Evolutionary conservation across 257 asterid genomes (phyloP).

Genomic region (Echites panduratus): DNA sequence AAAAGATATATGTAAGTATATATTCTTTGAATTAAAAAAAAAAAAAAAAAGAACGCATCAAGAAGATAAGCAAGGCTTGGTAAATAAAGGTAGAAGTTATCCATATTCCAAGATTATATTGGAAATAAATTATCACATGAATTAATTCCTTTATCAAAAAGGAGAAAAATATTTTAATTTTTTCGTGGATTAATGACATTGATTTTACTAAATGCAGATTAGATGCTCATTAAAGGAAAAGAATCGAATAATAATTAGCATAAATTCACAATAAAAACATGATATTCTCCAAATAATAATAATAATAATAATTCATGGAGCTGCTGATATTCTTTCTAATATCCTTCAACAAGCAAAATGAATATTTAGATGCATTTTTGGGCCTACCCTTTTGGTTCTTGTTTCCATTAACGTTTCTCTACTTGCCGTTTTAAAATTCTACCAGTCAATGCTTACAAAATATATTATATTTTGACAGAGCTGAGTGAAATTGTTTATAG

Average conservation of each 20-base stretch:
- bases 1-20: no score
- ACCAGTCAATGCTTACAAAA: no score
- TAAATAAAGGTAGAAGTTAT: background rate
- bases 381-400: background rate
- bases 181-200: no score
- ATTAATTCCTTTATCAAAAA: background rate
- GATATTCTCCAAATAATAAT: constrained; percentile 1
- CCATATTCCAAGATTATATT: background rate
- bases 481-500: no score
- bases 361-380: background rate
- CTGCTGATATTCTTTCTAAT: background rate
- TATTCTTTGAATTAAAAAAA: background rate
- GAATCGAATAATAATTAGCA: background rate
- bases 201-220: background rate
- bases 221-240: background rate
- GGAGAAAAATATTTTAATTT: background rate
- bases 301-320: background rate
- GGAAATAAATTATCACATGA: background rate
- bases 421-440: background rate
- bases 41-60: no score
- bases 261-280: background rate
- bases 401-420: background rate
- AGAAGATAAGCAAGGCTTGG: background rate
- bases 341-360: background rate
- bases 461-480: no score